A percentile compares a stretch with the other conserved stretches of the same genome.
Conservation (phyloP, 2,329 filamentous ascomycete genomes). For the Venturia pyrina region DNA sequence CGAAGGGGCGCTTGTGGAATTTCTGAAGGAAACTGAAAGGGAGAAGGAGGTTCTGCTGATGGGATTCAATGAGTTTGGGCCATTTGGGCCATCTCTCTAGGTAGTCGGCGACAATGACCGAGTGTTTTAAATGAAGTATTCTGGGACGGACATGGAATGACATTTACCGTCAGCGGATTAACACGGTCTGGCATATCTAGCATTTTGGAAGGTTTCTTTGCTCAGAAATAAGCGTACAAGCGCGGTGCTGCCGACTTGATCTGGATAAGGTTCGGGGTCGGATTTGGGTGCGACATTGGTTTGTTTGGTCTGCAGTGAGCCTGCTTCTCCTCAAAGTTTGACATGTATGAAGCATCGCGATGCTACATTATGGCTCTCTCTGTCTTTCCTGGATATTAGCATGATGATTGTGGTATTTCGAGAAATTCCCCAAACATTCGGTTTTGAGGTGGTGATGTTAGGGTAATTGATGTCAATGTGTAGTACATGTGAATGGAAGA, state of each 20-base stretch:
- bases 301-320: neutral
- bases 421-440: no score
- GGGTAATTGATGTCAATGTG: no score
- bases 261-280: no score
- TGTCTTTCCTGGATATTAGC: neutral
- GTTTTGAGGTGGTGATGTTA: no score
- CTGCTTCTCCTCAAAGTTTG: neutral
- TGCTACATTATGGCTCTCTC: neutral
- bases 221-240: neutral
- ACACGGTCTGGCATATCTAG: neutral
- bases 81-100: neutral
- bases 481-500: no score
- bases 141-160: neutral
- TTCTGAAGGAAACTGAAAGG: conserved; percentile 10
- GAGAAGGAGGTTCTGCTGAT: conserved; percentile 8
- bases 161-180: neutral
- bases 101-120: neutral
- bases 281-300: no score
- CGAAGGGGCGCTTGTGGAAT: neutral
- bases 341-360: neutral
- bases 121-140: neutral
- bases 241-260: neutral
- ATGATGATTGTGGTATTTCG: neutral
- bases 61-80: neutral
- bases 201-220: neutral